Conservation (phyloP, 2,329 filamentous ascomycete species). For the Talaromyces verruculosus region DNA sequence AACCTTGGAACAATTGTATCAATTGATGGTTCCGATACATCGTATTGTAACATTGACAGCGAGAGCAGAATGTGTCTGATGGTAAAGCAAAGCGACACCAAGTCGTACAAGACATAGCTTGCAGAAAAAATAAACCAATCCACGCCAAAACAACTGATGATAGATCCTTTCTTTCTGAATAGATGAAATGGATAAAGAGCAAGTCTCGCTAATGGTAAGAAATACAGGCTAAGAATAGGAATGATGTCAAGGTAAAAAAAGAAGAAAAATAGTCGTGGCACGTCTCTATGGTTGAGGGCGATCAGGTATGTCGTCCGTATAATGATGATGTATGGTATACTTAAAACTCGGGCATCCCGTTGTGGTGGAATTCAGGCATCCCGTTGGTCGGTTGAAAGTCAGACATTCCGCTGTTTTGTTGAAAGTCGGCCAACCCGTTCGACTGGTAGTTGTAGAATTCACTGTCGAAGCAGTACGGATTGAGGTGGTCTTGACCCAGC, state of each 20-base stretch:
- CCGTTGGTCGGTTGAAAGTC: conserved; percentile 13
- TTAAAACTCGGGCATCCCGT: background rate
- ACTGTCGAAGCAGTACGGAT: conserved; percentile 20
- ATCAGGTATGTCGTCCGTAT: conserved; percentile 7
- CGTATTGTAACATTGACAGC: background rate
- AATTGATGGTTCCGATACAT: background rate
- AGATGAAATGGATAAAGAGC: conserved; percentile 8
- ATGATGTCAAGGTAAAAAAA: background rate
- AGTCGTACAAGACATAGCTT: conserved; percentile 4
- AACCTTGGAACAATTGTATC: background rate
- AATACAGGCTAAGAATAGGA: conserved; percentile 18
- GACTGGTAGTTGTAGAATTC: conserved; percentile 16
- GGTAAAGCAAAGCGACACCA: background rate
- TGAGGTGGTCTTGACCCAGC: conserved; percentile 17
- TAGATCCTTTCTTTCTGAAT: conserved; percentile 4
- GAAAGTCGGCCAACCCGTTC: conserved; percentile 10
- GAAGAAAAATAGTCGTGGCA: conserved; percentile 13
- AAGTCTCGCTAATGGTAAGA: conserved; percentile 16
- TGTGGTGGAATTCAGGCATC: conserved; percentile 2
- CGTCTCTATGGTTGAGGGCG: conserved; percentile 3
- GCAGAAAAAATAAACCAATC: conserved; percentile 1
- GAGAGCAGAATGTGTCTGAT: conserved; percentile 10
- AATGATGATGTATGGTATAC: conserved; percentile 7
- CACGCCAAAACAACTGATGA: conserved; percentile 3
- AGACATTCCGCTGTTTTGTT: conserved; percentile 10